phyloP scores from a whole-genome alignment of 2,329 filamentous ascomycete genomes.

The Trichophyton mentagrophytes region DNA sequence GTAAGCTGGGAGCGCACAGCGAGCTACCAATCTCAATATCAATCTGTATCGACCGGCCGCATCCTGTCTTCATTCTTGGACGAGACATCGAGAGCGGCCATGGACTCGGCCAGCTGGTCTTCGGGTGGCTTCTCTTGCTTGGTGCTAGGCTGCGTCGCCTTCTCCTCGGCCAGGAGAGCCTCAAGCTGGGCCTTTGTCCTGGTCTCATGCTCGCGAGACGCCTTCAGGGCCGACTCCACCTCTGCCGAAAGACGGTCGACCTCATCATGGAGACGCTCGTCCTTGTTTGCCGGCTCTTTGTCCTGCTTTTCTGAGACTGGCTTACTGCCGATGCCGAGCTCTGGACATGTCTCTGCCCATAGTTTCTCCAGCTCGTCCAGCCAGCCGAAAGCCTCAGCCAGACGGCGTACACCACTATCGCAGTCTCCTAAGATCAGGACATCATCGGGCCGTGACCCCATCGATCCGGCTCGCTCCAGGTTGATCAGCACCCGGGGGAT shows the following conservation, averaged over 20 bases:
- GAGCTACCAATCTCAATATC: background rate
- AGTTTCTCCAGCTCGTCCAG: slow-evolving; percentile 62
- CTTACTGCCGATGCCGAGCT: slow-evolving; percentile 30
- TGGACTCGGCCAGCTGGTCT: background rate
- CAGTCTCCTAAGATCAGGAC: slow-evolving; percentile 73
- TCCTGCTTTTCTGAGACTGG: slow-evolving; percentile 19
- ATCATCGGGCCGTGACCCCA: slow-evolving; percentile 70
- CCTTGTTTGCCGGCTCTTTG: slow-evolving; percentile 33
- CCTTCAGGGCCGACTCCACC: slow-evolving; percentile 42
- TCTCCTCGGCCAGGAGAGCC: slow-evolving; percentile 6
- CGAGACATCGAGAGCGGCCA: background rate
- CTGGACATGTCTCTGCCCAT: slow-evolving; percentile 58
- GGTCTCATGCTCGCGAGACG: slow-evolving; percentile 36
- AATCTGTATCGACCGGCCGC: background rate
- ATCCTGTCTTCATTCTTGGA: background rate
- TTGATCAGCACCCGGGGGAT: slow-evolving; percentile 79
- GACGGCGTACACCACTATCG: slow-evolving; percentile 63
- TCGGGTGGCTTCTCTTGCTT: background rate
- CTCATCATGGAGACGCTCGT: slow-evolving; percentile 46
- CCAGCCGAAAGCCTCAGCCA: slow-evolving; percentile 78
- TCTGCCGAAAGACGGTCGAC: slow-evolving; percentile 46
- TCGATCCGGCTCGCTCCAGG: slow-evolving; percentile 62
- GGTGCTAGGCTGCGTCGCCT: background rate
- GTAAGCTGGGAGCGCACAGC: background rate
- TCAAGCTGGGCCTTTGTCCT: slow-evolving; percentile 24